phyloP scores from a whole-genome alignment of 305 asterid species.

The Solanum aculeatissimum region DNA sequence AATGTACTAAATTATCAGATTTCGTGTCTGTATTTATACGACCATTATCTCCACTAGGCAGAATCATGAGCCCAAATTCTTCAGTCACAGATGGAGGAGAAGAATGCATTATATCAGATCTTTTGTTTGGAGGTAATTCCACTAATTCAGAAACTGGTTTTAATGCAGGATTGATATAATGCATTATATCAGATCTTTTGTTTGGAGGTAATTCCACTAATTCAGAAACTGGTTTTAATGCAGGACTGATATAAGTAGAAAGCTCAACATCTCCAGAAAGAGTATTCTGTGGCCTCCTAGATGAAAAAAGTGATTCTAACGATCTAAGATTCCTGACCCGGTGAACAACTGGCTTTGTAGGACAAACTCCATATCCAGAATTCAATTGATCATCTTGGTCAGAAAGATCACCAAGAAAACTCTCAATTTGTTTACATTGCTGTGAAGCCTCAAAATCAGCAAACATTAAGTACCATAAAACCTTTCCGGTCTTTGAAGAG shows the following conservation, averaged over 20 bases:
- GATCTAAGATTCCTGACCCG: slow-evolving; percentile 52
- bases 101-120: slow-evolving; percentile 23
- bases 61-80: slow-evolving; percentile 16
- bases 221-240: neutral
- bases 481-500: slow-evolving; percentile 55
- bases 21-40: slow-evolving; percentile 10
- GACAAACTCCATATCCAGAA: slow-evolving; percentile 21
- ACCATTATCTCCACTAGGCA: slow-evolving; percentile 23
- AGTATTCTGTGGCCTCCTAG: slow-evolving; percentile 25
- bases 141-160: neutral
- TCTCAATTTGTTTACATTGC: slow-evolving; percentile 44
- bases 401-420: slow-evolving; percentile 25
- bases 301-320: slow-evolving; percentile 34
- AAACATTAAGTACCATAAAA: slow-evolving; percentile 67
- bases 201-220: neutral
- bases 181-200: slow-evolving; percentile 10
- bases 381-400: slow-evolving; percentile 10
- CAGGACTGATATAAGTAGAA: neutral
- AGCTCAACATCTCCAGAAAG: slow-evolving; percentile 28
- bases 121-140: neutral
- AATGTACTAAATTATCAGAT: slow-evolving; percentile 10
- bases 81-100: slow-evolving; percentile 23
- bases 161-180: neutral
- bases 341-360: slow-evolving; percentile 45
- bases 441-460: slow-evolving; percentile 79